These are phyloP conservation scores for Suhomyces guaymorum DNA, from an alignment of 1,139 yeast species.

Conservation along the genomic window DNA sequence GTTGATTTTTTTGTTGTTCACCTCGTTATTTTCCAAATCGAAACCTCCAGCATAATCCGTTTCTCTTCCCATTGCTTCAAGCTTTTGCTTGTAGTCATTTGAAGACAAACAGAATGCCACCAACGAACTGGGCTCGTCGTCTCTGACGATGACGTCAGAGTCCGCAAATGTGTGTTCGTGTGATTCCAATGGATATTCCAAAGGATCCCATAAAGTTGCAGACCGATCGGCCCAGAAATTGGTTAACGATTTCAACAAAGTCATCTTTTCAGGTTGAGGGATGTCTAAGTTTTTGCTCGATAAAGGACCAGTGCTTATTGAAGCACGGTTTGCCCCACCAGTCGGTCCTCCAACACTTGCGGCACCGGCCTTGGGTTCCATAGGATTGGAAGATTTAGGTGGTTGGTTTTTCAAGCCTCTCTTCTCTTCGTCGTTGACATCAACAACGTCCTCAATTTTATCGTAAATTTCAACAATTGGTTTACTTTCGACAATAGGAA, in stretches of 20 bases:
- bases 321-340: conserved; percentile 1
- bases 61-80: conserved; percentile 42
- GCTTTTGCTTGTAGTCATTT: conserved; percentile 72
- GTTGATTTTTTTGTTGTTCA: conserved; percentile 36
- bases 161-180: conserved; percentile 93
- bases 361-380: conserved; percentile 2
- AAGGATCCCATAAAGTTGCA: conserved; percentile 92
- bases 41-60: conserved; percentile 17
- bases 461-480: conserved; percentile 93
- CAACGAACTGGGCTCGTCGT: conserved; percentile 94
- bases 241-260: conserved; percentile 79
- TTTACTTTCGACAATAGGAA: conserved; percentile 71
- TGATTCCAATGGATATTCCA: conserved; percentile 76
- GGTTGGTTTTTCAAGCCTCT: conserved; percentile 8
- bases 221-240: conserved; percentile 98
- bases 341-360: neutral
- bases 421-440: conserved; percentile 31
- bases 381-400: neutral
- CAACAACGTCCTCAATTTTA: conserved; percentile 86
- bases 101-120: conserved; percentile 91
- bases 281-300: conserved; percentile 23
- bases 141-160: conserved; percentile 90
- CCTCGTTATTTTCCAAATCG: conserved; percentile 25
- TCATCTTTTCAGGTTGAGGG: conserved; percentile 63
- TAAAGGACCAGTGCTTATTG: conserved; percentile 3